Percentiles rank a stretch among this genome's conserved stretches.
phyloP scores from a whole-genome alignment of 2,329 filamentous ascomycete genomes.

The Monosporascus sp. region DNA sequence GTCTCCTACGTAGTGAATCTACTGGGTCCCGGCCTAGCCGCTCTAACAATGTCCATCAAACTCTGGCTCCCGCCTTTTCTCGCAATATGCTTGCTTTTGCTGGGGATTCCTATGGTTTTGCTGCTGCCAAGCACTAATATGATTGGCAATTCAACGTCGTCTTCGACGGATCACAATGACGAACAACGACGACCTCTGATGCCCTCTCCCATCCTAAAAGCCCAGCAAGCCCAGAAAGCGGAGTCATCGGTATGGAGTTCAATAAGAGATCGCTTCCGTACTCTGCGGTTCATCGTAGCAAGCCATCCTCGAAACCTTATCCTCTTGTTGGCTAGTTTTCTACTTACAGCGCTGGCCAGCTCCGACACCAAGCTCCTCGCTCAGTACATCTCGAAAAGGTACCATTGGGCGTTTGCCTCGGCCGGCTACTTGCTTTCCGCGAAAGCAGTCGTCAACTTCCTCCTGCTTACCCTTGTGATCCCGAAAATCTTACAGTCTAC shows the following conservation, averaged over 20 bases:
- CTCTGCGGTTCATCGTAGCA: constrained; percentile 27
- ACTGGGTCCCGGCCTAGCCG: constrained; percentile 41
- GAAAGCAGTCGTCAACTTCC: constrained; percentile 44
- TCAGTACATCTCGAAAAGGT: constrained; percentile 46
- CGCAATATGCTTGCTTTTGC: constrained; percentile 30
- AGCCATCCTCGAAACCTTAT: constrained; percentile 37
- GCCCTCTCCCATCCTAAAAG: constrained; percentile 34
- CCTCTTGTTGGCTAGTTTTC: constrained; percentile 38
- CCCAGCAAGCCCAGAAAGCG: constrained; percentile 24
- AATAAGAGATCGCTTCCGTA: constrained; percentile 21
- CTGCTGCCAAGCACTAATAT: constrained; percentile 20
- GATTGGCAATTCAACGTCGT: not conserved
- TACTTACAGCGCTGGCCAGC: constrained; percentile 44
- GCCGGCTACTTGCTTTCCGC: constrained; percentile 43
- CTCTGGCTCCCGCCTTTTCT: constrained; percentile 41
- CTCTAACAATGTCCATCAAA: constrained; percentile 37
- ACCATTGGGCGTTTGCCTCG: constrained; percentile 39
- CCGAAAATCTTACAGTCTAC: constrained; percentile 30
- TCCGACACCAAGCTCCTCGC: constrained; percentile 46
- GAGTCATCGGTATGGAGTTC: constrained; percentile 13
- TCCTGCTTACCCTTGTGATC: constrained; percentile 36
- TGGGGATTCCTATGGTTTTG: constrained; percentile 28
- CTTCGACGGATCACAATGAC: constrained; percentile 13
- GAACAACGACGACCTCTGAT: constrained; percentile 33
- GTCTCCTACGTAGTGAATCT: constrained; percentile 41